Percentiles rank a stretch among this genome's conserved stretches.
Evolutionary conservation across 2,329 filamentous ascomycete species (phyloP).

Genomic region (Nectriaceae sp.): DNA sequence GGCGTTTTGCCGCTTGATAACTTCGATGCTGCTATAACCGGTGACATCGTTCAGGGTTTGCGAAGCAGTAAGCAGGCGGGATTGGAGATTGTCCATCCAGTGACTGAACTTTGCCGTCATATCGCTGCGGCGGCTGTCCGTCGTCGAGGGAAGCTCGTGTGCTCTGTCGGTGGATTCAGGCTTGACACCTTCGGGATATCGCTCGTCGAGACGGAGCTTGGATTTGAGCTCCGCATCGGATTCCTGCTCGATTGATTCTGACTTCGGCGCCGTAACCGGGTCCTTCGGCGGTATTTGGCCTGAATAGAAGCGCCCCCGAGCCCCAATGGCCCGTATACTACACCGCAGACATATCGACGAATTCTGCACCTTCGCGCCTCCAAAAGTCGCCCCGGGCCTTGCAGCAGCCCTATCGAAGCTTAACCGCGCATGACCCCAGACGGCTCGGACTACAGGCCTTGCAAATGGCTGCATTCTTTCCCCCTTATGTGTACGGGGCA

Average conservation of each 20-base stretch:
- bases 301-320: slow-evolving; percentile 28
- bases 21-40: slow-evolving; percentile 89
- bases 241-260: slow-evolving; percentile 14
- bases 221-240: slow-evolving; percentile 16
- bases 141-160: slow-evolving; percentile 34
- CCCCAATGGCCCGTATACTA: slow-evolving; percentile 22
- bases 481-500: slow-evolving; percentile 13
- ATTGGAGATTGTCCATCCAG: slow-evolving; percentile 87
- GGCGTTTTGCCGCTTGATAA: slow-evolving; percentile 77
- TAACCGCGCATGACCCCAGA: slow-evolving; percentile 31
- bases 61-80: slow-evolving; percentile 80
- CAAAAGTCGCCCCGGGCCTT: slow-evolving; percentile 20
- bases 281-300: slow-evolving; percentile 25
- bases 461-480: slow-evolving; percentile 38
- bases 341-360: slow-evolving; percentile 23
- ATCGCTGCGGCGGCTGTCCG: slow-evolving; percentile 35
- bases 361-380: slow-evolving; percentile 14
- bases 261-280: slow-evolving; percentile 8
- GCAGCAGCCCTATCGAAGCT: slow-evolving; percentile 24
- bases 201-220: slow-evolving; percentile 10
- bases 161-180: slow-evolving; percentile 10
- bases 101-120: slow-evolving; percentile 36
- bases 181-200: background rate
- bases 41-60: slow-evolving; percentile 92
- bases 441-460: slow-evolving; percentile 32